Percentiles rank a stretch among this genome's conserved stretches.
phyloP scores from a whole-genome alignment of 164 flowering plant genomes.

The Stephania cephalantha region DNA sequence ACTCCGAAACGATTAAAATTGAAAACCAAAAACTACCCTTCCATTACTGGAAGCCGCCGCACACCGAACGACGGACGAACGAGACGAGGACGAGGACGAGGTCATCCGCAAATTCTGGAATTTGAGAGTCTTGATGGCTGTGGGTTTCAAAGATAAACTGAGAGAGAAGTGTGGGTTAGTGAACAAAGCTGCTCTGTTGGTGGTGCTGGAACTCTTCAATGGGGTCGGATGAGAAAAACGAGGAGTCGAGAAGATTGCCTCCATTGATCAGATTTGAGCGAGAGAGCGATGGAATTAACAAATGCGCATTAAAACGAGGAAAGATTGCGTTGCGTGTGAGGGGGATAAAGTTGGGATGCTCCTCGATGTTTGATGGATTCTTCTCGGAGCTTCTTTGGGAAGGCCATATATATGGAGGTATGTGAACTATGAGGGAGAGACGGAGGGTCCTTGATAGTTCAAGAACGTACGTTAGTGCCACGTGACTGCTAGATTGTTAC shows the following conservation, averaged over 20 bases:
- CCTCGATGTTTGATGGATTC: not conserved
- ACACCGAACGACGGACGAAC: conserved; percentile 48
- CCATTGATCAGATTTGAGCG: conserved; percentile 20
- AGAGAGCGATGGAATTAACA: not conserved
- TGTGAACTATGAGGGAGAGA: not conserved
- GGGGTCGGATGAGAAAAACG: conserved; percentile 15
- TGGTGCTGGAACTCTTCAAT: conserved; percentile 4
- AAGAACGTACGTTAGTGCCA: too few species aligned
- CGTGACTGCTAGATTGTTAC: too few species aligned
- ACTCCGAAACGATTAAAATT: not conserved
- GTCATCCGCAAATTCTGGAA: conserved; percentile 16
- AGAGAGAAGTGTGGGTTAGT: conserved; percentile 29
- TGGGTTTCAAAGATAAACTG: conserved; percentile 21
- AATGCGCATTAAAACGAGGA: not conserved
- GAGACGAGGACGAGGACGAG: conserved; percentile 24
- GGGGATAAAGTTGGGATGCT: not conserved
- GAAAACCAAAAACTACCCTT: conserved; percentile 36
- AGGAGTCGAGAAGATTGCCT: conserved; percentile 25
- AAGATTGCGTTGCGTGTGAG: conserved; percentile 10
- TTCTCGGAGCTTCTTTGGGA: conserved; percentile 1
- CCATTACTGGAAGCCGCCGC: conserved; percentile 48
- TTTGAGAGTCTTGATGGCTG: conserved; percentile 18
- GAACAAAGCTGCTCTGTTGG: conserved; percentile 14
- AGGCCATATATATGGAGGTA: not conserved
- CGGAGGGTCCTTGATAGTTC: not conserved